Percentiles rank a stretch among this genome's conserved stretches.
Conservation (phyloP, 1,284 basidiomycete species). For the Puccinia horiana region DNA sequence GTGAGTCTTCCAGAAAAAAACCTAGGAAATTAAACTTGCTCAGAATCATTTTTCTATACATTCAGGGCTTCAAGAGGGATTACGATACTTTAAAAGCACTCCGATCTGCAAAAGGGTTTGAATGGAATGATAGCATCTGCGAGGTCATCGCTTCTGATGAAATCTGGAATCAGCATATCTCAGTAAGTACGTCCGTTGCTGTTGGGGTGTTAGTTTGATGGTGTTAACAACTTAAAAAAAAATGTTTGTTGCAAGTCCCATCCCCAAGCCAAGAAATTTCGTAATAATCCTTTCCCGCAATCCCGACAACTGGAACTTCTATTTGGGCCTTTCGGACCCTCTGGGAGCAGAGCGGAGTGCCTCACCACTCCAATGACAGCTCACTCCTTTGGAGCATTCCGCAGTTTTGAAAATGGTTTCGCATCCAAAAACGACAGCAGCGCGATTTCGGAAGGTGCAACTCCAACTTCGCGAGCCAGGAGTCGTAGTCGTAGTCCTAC, state of each 20-base stretch:
- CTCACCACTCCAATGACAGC: neutral
- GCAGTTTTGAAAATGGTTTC: slow-evolving; percentile 1
- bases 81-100: slow-evolving; percentile 25
- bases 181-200: neutral
- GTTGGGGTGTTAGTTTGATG: neutral
- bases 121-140: slow-evolving; percentile 20
- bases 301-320: slow-evolving; percentile 23
- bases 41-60: neutral
- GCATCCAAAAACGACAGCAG: neutral
- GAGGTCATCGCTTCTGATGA: slow-evolving; percentile 17
- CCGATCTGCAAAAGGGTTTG: slow-evolving; percentile 21
- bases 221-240: neutral
- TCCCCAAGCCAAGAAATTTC: slow-evolving; percentile 20
- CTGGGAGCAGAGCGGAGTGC: neutral
- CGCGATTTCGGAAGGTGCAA: neutral
- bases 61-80: slow-evolving; percentile 20
- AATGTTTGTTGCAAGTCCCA: neutral
- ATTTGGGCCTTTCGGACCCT: slow-evolving; percentile 4
- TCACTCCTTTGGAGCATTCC: slow-evolving; percentile 7
- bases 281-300: slow-evolving; percentile 24
- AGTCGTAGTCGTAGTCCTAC: slow-evolving; percentile 24
- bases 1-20: neutral
- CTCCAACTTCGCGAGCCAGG: slow-evolving; percentile 9
- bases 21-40: neutral
- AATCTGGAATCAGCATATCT: slow-evolving; percentile 18